These are phyloP conservation scores for Apodospora peruviana DNA, from an alignment of 495 filamentous ascomycete genomes.

Conservation along the genomic window DNA sequence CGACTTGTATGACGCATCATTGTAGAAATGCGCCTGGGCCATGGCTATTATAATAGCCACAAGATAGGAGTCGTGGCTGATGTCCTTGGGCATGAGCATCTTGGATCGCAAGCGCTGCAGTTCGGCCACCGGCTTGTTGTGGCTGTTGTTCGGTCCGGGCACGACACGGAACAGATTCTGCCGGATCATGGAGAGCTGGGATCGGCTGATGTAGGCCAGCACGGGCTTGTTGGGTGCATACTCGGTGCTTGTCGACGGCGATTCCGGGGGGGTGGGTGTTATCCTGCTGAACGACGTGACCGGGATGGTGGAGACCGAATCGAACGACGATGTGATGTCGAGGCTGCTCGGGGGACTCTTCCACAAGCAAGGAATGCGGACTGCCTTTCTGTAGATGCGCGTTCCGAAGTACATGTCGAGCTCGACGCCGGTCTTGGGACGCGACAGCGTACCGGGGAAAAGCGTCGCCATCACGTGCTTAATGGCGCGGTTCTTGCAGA, in stretches of 20 bases:
- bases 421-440: conserved; percentile 18
- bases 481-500: conserved; percentile 26
- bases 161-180: conserved; percentile 26
- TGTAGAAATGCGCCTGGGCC: conserved; percentile 41
- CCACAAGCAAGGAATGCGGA: conserved; percentile 33
- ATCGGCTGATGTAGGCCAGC: conserved; percentile 36
- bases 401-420: conserved; percentile 35
- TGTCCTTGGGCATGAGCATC: conserved; percentile 30
- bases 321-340: conserved; percentile 29
- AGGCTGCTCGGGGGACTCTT: conserved; percentile 12
- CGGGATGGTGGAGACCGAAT: conserved; percentile 28
- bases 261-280: conserved; percentile 5
- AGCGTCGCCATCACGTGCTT: conserved; percentile 26
- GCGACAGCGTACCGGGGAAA: conserved; percentile 27
- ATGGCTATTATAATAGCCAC: conserved; percentile 38
- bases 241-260: conserved; percentile 1
- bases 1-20: conserved; percentile 2
- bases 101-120: conserved; percentile 33
- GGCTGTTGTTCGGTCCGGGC: conserved; percentile 16
- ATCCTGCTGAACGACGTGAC: conserved; percentile 13
- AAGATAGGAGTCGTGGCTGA: conserved; percentile 38
- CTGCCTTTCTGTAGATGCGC: conserved; percentile 20
- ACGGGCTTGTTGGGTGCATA: conserved; percentile 23
- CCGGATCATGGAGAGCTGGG: conserved; percentile 27
- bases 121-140: conserved; percentile 28